These are phyloP conservation scores for Ascochyta pisi DNA, from an alignment of 2,329 filamentous ascomycete species.

Conservation along the genomic window DNA sequence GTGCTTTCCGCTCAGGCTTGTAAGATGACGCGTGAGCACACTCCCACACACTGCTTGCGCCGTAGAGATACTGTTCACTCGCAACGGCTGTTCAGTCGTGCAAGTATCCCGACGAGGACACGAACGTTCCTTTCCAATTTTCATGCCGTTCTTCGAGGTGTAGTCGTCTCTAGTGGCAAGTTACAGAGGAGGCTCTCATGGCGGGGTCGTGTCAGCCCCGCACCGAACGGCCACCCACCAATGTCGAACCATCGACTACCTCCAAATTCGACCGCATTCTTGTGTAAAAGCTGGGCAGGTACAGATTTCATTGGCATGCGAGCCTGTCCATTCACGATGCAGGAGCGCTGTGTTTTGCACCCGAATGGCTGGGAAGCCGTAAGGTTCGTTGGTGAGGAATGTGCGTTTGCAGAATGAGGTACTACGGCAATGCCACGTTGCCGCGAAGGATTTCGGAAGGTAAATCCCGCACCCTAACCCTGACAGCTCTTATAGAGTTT, in stretches of 20 bases:
- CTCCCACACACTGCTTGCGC: too few relatives aligned
- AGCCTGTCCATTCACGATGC: not conserved
- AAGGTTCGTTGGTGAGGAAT: not conserved
- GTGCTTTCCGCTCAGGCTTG: too few relatives aligned
- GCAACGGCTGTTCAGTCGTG: too few relatives aligned
- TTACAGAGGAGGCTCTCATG: too few relatives aligned
- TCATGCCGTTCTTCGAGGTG: too few relatives aligned
- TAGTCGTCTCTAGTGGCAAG: too few relatives aligned
- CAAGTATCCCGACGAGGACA: too few relatives aligned
- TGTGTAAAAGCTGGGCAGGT: not conserved
- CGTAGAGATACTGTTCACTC: too few relatives aligned
- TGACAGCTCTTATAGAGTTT: not conserved
- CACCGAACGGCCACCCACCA: too few relatives aligned
- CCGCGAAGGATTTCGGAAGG: not conserved
- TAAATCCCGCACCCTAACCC: not conserved
- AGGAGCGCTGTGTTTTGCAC: not conserved
- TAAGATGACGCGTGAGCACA: too few relatives aligned
- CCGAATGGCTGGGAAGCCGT: not conserved
- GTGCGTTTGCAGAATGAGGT: constrained; percentile 8
- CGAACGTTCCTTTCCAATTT: too few relatives aligned
- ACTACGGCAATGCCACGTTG: constrained; percentile 1
- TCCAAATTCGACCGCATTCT: not conserved
- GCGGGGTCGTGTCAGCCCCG: too few relatives aligned
- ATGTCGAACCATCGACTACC: not conserved
- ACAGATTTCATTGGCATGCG: not conserved